Percentiles rank a stretch among this genome's conserved stretches.
These are phyloP conservation scores for Microbotryomycetes sp. DNA, from an alignment of 1,284 basidiomycete species.

Conservation along the genomic window DNA sequence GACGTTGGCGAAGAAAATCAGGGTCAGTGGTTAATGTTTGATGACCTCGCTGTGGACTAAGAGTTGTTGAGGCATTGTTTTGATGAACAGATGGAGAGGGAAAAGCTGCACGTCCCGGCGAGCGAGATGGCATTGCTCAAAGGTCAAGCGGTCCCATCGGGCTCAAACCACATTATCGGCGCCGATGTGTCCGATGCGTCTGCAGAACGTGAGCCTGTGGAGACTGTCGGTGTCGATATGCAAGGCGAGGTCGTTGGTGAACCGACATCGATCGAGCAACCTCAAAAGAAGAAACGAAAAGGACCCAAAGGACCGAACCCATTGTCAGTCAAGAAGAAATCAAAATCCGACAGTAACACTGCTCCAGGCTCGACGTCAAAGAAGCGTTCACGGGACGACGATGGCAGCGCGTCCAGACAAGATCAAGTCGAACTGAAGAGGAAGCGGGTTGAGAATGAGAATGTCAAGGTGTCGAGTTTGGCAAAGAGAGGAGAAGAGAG, in stretches of 20 bases:
- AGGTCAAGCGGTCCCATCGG: not conserved
- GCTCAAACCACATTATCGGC: not conserved
- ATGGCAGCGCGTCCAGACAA: not conserved
- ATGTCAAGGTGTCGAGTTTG: not conserved
- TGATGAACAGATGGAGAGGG: conserved; percentile 29
- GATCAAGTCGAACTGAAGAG: conserved; percentile 1
- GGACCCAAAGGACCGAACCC: conserved; percentile 85
- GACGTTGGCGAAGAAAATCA: conserved; percentile 61
- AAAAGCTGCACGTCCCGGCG: conserved; percentile 45
- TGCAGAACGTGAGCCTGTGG: conserved; percentile 24
- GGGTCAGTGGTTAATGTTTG: conserved; percentile 43
- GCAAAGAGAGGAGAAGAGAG: not conserved
- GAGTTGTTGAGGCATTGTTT: not conserved
- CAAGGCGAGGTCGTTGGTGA: conserved; percentile 30
- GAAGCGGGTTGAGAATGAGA: not conserved
- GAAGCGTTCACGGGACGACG: not conserved
- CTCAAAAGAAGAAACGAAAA: conserved; percentile 53
- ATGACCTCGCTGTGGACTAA: not conserved
- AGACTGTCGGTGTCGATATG: not conserved
- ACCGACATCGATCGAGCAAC: conserved; percentile 15
- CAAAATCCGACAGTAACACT: conserved; percentile 35
- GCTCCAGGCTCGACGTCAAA: conserved; percentile 13
- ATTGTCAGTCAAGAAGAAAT: conserved; percentile 85
- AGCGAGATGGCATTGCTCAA: conserved; percentile 38
- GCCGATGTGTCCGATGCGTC: conserved; percentile 44